A percentile compares a stretch with the other conserved stretches of the same genome.
Conservation (phyloP, 768 basidiomycete species). For the Auricularia sp. region DNA sequence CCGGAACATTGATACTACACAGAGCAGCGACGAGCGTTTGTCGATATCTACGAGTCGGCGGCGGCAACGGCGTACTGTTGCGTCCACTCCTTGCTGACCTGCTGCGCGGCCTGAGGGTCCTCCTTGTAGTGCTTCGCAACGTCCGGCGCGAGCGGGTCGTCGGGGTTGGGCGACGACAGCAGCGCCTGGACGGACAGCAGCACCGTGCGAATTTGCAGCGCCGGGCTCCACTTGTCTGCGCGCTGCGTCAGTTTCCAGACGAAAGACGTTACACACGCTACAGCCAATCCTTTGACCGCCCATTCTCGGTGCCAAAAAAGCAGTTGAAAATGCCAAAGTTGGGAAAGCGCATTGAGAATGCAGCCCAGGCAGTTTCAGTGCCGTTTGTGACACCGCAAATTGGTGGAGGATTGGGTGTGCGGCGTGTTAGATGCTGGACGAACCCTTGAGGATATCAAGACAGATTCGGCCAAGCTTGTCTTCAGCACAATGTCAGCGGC, state of each 20-base stretch:
- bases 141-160: conserved; percentile 88
- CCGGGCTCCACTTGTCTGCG: conserved; percentile 99
- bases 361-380: no score
- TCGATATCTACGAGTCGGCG: background rate
- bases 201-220: conserved; percentile 96
- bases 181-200: conserved; percentile 95
- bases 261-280: no score
- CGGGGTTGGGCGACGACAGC: conserved; percentile 90
- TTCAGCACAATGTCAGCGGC: conserved; percentile 19
- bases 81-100: conserved; percentile 94
- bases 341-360: no score
- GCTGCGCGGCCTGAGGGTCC: conserved; percentile 85
- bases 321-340: no score
- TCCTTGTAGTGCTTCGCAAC: conserved; percentile 99
- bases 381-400: no score
- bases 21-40: no score
- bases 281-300: no score
- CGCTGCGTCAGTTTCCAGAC: background rate
- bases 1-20: no score
- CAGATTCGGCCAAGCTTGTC: conserved; percentile 99
- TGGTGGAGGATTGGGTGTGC: background rate
- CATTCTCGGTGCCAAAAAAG: no score
- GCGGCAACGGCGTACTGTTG: conserved; percentile 55
- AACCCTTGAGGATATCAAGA: conserved; percentile 94
- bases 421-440: conserved; percentile 9